Base-by-base conservation (phyloP, 768 basidiomycete species). In the Mycena albidolilacea region DNA sequence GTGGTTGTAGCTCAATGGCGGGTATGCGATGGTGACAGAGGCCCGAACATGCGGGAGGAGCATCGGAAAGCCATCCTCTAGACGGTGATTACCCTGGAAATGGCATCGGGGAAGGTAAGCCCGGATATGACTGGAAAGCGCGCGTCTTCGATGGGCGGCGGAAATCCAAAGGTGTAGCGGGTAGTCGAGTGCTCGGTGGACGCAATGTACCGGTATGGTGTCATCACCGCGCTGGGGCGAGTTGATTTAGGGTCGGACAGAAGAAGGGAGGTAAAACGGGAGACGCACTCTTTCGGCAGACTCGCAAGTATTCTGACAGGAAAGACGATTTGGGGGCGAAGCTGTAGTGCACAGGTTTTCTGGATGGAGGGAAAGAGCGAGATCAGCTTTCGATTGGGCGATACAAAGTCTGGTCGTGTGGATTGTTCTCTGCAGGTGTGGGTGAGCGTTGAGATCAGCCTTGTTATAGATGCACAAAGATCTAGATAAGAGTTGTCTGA, bases 301-400 rank as follows among this genome's bases (percentile, higher is more conserved):
- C 19, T 7, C 60, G 44, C 23, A 59, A 21, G 30, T 60, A 67
- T 46, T 67, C 44, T 12, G 66, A 67, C 9, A 60, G 66, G 15
- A 67, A 59, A 10, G 44, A 30, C 17, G 66, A 67, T 44, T 19
- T 44, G 55, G 66, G 57, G 35, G 44, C 66, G 17, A 67, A 60
- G 44, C 8, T 50, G 44, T 67, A 67, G 9, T 23, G 55, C 4
- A n/a, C n/a, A 39, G 64, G 64, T 19, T 19, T 38, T 23, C 64
- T 65, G 35, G 14, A 9, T 10, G 9, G 48, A 54, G 7, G 14
- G 3, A n/a, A 37, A 54, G 30, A 30, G 30, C 30, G 30, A 30
- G 30, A 21, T 38, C 7, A 38, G 19, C 23, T 1, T 30, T 30
- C 30, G 3, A 30, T 30, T 3, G 30, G 30, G 30, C 30, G 30